A percentile compares a stretch with the other conserved stretches of the same genome.
Evolutionary conservation across 192 early-diverging fungal genomes (phyloP).

Genomic region (Coemansia sp.): DNA sequence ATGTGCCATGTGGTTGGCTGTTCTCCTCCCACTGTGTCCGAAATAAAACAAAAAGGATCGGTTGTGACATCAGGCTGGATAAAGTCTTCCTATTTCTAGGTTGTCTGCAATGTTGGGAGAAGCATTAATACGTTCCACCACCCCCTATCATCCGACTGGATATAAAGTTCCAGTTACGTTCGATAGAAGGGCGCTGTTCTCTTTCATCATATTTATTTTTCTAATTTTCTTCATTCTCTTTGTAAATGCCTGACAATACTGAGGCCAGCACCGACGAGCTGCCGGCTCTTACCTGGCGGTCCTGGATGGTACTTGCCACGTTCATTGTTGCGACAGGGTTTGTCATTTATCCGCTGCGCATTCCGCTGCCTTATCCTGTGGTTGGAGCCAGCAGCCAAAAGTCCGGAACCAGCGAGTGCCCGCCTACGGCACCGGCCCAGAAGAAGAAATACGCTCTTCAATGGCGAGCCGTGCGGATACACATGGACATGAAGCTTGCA

Average conservation of each 20-base stretch:
- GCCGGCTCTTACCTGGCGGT: conserved; percentile 38
- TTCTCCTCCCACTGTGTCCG: too few species aligned
- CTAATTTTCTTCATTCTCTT: neutral
- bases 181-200: neutral
- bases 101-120: neutral
- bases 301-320: conserved; percentile 63
- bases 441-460: neutral
- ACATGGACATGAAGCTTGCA: conserved; percentile 70
- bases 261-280: conserved; percentile 13
- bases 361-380: conserved; percentile 50
- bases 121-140: neutral
- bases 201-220: neutral
- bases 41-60: neutral
- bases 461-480: conserved; percentile 35
- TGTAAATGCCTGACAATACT: neutral
- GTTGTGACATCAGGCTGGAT: neutral
- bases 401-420: neutral
- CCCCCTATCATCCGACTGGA: neutral
- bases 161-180: neutral
- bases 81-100: neutral
- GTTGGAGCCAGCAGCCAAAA: neutral
- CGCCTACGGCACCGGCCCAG: neutral
- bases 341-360: conserved; percentile 64
- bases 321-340: conserved; percentile 64
- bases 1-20: too few species aligned